phyloP scores from a whole-genome alignment of 2,329 filamentous ascomycete species.

The Salinomyces thailandicus region DNA sequence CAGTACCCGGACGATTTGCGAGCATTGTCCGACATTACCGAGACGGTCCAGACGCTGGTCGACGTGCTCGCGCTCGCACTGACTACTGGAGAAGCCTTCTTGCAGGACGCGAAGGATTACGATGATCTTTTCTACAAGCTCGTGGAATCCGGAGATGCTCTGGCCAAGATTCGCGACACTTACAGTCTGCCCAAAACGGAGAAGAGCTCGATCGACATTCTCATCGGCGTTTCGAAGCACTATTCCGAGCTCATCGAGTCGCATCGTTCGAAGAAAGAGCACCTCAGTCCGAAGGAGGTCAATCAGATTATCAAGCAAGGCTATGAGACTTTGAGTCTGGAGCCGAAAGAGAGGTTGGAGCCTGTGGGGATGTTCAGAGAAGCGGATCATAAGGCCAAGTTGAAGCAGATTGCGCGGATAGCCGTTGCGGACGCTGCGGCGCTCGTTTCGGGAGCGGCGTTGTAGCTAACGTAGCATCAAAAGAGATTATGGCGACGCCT shows the following conservation, averaged over 20 bases:
- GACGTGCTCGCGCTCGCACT: slow-evolving; percentile 76
- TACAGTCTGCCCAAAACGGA: slow-evolving; percentile 44
- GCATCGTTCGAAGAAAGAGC: slow-evolving; percentile 45
- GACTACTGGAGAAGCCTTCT: slow-evolving; percentile 78
- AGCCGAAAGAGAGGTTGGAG: slow-evolving; percentile 76
- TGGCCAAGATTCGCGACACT: slow-evolving; percentile 69
- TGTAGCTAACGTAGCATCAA: too few species aligned
- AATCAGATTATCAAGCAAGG: slow-evolving; percentile 89
- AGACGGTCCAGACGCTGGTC: slow-evolving; percentile 65
- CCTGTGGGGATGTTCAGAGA: slow-evolving; percentile 80
- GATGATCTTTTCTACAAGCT: slow-evolving; percentile 98
- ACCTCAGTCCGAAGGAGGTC: slow-evolving; percentile 70
- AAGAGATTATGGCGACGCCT: too few species aligned
- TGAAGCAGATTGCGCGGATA: slow-evolving; percentile 79
- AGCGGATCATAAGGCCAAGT: slow-evolving; percentile 66
- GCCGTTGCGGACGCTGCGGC: slow-evolving; percentile 57
- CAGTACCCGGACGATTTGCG: slow-evolving; percentile 74
- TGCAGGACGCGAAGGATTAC: slow-evolving; percentile 77
- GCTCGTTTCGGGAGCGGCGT: slow-evolving; percentile 13
- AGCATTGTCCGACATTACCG: slow-evolving; percentile 55
- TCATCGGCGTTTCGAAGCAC: slow-evolving; percentile 72
- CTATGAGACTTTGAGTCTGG: slow-evolving; percentile 88
- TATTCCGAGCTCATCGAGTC: slow-evolving; percentile 73
- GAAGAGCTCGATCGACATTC: slow-evolving; percentile 65
- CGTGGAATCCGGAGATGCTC: slow-evolving; percentile 76